These are phyloP conservation scores for Maudiozyma bulderi DNA, from an alignment of 805 yeast species.

Conservation along the genomic window DNA sequence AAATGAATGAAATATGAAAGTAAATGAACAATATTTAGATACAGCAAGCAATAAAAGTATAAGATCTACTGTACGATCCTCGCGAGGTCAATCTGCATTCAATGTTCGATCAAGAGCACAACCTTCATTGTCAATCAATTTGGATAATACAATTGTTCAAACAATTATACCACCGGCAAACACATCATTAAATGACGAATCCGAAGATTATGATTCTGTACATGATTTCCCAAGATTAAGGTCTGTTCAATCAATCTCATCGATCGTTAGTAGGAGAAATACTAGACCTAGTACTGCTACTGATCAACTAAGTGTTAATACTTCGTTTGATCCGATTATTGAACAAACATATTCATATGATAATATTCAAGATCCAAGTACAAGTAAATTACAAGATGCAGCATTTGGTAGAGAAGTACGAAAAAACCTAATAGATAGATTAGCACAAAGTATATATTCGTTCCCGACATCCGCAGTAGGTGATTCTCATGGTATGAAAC, in stretches of 20 bases:
- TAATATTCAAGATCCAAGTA: background rate
- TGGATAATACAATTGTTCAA: slow-evolving; percentile 6
- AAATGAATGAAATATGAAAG: background rate
- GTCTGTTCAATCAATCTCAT: background rate
- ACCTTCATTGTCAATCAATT: slow-evolving; percentile 6
- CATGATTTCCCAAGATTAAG: background rate
- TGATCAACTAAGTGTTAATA: background rate
- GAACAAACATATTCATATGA: background rate
- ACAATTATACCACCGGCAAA: background rate
- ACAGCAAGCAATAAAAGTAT: background rate
- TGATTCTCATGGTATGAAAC: slow-evolving; percentile 3
- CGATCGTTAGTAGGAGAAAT: background rate
- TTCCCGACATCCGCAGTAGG: slow-evolving; percentile 9
- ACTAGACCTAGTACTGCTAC: background rate
- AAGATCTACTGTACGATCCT: background rate
- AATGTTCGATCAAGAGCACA: slow-evolving; percentile 1
- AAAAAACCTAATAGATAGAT: slow-evolving; percentile 3
- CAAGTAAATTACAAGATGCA: background rate
- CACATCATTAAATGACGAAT: background rate
- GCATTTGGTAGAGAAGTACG: background rate
- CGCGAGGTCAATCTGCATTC: background rate
- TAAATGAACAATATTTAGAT: background rate
- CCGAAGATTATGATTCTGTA: background rate
- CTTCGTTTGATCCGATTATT: background rate
- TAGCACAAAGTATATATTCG: slow-evolving; percentile 17